Conservation (phyloP, 192 early-diverging fungal genomes). For the Fimicolochytrium jonesii region DNA sequence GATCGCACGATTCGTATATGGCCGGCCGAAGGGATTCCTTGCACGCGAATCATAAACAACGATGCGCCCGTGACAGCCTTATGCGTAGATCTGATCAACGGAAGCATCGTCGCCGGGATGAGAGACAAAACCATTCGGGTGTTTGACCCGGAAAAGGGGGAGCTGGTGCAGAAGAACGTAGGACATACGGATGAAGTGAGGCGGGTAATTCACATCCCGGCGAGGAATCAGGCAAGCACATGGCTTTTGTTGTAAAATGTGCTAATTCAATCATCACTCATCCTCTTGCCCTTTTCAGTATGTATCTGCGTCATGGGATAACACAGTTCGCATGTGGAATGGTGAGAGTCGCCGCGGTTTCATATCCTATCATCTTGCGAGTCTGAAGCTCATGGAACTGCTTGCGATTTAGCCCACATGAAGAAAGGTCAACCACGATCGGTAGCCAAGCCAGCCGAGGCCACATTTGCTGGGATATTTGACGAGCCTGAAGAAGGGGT, state of each 20-base stretch:
- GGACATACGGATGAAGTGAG: conserved; percentile 57
- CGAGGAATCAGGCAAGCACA: conserved; percentile 39
- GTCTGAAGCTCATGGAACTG: neutral
- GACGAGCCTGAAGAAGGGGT: conserved; percentile 15
- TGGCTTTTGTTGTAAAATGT: conserved; percentile 1
- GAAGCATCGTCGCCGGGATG: conserved; percentile 50
- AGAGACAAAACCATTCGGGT: conserved; percentile 53
- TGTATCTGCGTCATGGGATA: conserved; percentile 56
- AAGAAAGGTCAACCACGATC: conserved; percentile 42
- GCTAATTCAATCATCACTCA: neutral
- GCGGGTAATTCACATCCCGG: conserved; percentile 50
- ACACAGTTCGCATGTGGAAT: conserved; percentile 56
- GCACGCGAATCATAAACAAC: conserved; percentile 54
- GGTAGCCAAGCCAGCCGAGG: neutral
- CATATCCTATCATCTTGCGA: neutral
- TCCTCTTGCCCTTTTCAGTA: conserved; percentile 27
- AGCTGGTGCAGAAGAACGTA: conserved; percentile 55
- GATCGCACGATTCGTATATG: conserved; percentile 57
- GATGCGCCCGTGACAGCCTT: conserved; percentile 53
- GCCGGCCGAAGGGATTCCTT: conserved; percentile 49
- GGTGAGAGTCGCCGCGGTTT: conserved; percentile 23
- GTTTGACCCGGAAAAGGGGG: conserved; percentile 53
- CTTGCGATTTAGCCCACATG: conserved; percentile 32
- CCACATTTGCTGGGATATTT: conserved; percentile 2
- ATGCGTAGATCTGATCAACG: conserved; percentile 48